Evolutionary conservation across 2,329 filamentous ascomycete genomes (phyloP), one percentile per base, ranked within the genome.

Genomic region (Neospermospora avenae): DNA sequence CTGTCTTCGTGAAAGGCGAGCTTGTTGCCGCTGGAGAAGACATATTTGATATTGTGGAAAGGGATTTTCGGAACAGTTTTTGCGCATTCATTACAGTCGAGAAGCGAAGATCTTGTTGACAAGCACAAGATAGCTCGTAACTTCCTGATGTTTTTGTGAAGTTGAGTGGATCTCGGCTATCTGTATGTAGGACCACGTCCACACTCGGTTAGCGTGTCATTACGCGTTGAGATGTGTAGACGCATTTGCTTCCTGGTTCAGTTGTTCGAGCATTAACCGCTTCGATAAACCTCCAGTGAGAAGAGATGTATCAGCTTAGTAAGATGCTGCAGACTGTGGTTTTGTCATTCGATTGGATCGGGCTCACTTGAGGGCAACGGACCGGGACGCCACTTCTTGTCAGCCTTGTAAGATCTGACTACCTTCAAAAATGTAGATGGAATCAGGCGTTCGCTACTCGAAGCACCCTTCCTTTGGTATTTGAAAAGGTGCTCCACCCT

Each of bases 1-100:
- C 91, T 8, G 84, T 82, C 70, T 77, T 75, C 3, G 85, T 85
- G 72, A 89, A 90, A 1, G 69, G 66, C 2, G 69, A 72, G 5
- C 66, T 61, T 18, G 58, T 63, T 22, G 64, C 39, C 39, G 57
- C 57, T 20, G 61, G 41, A 35, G 35, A 62, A 25, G 67, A 59
- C 70, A 72, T 73, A 18, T 53, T 64, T 28, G 56, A 55, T 37
- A 57, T 56, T 45, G 46, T 54, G 10, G 57, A 60, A 31, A 64
- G 39, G 7, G 53, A 60, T 59, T 60, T 65, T 25, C 55, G 58
- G 24, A 65, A 56, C 20, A 62, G 2, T 55, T 37, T 60, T 39
- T 53, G 63, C 31, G 63, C 31, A 45, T 59, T 66, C 68, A 70
- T 70, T 34, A 46, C 64, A 63, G 20, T 18, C 20, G n/a, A 31